These are phyloP conservation scores for Xylaria cubensis DNA, from an alignment of 495 filamentous ascomycete species.

Conservation along the genomic window DNA sequence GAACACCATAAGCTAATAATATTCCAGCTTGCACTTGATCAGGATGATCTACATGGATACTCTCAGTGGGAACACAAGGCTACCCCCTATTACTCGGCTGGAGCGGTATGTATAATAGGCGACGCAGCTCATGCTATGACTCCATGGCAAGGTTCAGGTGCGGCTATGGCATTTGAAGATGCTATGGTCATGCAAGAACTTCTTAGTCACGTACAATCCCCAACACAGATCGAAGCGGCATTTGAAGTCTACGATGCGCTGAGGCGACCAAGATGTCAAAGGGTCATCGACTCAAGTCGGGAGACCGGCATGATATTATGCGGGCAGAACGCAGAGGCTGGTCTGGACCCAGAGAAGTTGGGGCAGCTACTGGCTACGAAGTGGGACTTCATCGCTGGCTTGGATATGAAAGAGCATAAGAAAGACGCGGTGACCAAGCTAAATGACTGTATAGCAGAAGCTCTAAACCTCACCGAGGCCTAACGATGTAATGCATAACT, in stretches of 20 bases:
- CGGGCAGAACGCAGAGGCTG: conserved; percentile 15
- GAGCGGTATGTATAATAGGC: conserved; percentile 37
- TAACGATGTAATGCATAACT: no score
- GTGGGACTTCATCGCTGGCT: conserved; percentile 24
- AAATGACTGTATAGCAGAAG: no score
- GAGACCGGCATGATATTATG: conserved; percentile 28
- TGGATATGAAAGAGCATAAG: conserved; percentile 21
- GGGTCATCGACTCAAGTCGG: conserved; percentile 26
- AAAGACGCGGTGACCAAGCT: neutral
- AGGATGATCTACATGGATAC: conserved; percentile 21
- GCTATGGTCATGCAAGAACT: conserved; percentile 41
- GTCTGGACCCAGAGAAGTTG: conserved; percentile 23
- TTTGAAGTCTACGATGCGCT: conserved; percentile 19
- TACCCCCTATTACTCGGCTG: conserved; percentile 29
- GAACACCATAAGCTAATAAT: neutral
- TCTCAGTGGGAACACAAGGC: conserved; percentile 32
- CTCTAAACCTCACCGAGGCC: no score
- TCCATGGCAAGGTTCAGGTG: conserved; percentile 43
- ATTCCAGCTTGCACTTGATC: conserved; percentile 29
- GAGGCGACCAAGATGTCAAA: conserved; percentile 23
- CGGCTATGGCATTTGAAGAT: conserved; percentile 46
- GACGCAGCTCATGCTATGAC: conserved; percentile 49
- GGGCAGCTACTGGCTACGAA: conserved; percentile 11
- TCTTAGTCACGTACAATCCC: conserved; percentile 27
- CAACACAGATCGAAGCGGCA: conserved; percentile 15